phyloP scores from a whole-genome alignment of 148 eudicot genomes.

The Vaccinium darrowii region DNA sequence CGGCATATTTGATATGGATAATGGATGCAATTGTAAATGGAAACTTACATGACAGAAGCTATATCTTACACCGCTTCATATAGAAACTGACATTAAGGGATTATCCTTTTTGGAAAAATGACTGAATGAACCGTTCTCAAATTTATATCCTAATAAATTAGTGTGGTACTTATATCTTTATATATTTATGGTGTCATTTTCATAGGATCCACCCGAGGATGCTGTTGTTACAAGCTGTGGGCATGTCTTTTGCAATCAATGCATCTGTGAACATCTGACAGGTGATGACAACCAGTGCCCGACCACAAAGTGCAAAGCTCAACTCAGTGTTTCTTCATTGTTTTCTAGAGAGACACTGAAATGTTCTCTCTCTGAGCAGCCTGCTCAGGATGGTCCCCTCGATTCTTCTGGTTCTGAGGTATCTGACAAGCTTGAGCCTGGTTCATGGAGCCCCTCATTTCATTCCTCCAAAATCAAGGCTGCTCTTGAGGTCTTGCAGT shows the following conservation, averaged over 20 bases:
- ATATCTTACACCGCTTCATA: not conserved
- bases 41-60: not conserved
- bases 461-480: slow-evolving; percentile 85
- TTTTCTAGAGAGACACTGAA: slow-evolving; percentile 63
- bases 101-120: not conserved
- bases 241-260: slow-evolving; percentile 94
- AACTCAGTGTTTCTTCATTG: slow-evolving; percentile 45
- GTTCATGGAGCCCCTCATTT: slow-evolving; percentile 29
- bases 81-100: not conserved
- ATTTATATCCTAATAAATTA: not conserved
- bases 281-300: slow-evolving; percentile 88
- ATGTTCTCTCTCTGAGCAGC: slow-evolving; percentile 43
- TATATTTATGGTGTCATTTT: not conserved
- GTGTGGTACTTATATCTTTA: not conserved
- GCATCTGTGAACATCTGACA: slow-evolving; percentile 74
- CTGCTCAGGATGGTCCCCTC: slow-evolving; percentile 19
- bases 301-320: slow-evolving; percentile 60
- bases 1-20: not conserved
- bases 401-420: slow-evolving; percentile 35
- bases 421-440: slow-evolving; percentile 34
- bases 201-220: slow-evolving; percentile 96
- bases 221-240: slow-evolving; percentile 84
- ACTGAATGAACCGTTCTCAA: not conserved
- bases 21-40: not conserved
- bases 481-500: slow-evolving; percentile 62